A percentile compares a stretch with the other conserved stretches of the same genome.
Conservation (phyloP, 1,139 yeast genomes). For the Geotrichum restrictum region DNA sequence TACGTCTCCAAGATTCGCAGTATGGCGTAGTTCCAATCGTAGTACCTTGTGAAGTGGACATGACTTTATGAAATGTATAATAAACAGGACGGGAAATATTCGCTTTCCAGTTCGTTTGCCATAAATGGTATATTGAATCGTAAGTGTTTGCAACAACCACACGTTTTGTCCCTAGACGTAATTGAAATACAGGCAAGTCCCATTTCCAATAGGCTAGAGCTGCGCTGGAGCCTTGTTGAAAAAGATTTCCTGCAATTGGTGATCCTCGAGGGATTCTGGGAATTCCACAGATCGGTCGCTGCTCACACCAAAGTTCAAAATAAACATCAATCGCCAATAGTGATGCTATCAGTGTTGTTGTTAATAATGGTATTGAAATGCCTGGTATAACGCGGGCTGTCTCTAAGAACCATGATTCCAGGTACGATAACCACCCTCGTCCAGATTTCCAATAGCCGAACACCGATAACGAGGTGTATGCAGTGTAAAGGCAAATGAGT, state of each 20-base stretch:
- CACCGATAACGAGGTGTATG: conserved; percentile 7
- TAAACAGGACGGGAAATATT: conserved; percentile 64
- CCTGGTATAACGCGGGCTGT: neutral
- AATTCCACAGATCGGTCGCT: conserved; percentile 30
- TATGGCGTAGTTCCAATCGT: conserved; percentile 79
- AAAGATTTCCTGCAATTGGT: conserved; percentile 52
- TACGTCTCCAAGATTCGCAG: conserved; percentile 50
- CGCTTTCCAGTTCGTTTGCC: conserved; percentile 52
- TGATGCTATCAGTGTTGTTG: neutral
- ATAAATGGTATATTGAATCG: conserved; percentile 50
- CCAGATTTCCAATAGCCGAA: conserved; percentile 8
- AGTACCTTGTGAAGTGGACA: conserved; percentile 54
- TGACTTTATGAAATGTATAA: conserved; percentile 64
- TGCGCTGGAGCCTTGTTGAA: conserved; percentile 50
- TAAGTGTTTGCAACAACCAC: conserved; percentile 64
- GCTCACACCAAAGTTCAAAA: conserved; percentile 28
- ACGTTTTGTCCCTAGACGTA: conserved; percentile 54
- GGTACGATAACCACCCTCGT: neutral
- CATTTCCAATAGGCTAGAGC: conserved; percentile 50
- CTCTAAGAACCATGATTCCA: neutral
- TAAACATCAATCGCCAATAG: conserved; percentile 20
- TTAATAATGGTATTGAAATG: neutral
- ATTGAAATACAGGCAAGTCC: conserved; percentile 48
- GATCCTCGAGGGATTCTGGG: conserved; percentile 31
- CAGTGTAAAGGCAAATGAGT: neutral